Evolutionary conservation across 345 rosid genomes (phyloP).

Genomic region (Microthlaspi erraticum): DNA sequence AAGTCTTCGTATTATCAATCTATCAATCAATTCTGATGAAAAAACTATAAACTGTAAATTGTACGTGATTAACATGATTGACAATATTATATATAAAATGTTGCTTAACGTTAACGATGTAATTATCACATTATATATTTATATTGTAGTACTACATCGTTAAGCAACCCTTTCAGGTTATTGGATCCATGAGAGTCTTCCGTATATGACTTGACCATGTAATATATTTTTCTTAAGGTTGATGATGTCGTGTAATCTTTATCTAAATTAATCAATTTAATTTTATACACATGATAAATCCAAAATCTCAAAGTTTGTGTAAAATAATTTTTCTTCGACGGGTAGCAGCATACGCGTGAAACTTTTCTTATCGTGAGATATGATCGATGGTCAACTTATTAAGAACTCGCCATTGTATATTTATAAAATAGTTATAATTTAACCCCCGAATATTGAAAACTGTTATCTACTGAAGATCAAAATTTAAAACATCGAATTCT

Average conservation of each 20-base stretch:
- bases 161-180: too few species aligned
- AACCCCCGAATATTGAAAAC: background rate
- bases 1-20: too few species aligned
- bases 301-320: conserved; percentile 7
- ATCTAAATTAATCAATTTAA: background rate
- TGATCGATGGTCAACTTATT: conserved; percentile 12
- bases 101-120: conserved; percentile 13
- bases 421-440: background rate
- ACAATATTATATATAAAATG: too few species aligned
- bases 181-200: background rate
- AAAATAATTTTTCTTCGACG: conserved; percentile 29
- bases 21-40: too few species aligned
- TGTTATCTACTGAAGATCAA: background rate
- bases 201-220: conserved; percentile 5
- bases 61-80: too few species aligned
- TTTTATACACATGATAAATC: background rate
- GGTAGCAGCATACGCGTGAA: background rate
- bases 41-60: too few species aligned
- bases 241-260: background rate
- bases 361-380: background rate
- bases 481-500: background rate
- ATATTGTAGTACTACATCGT: background rate
- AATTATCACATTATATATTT: background rate
- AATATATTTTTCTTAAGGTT: background rate
- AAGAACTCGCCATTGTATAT: background rate